Conservation (phyloP, 148 eudicot species). For the Heliosperma pusillum region DNA sequence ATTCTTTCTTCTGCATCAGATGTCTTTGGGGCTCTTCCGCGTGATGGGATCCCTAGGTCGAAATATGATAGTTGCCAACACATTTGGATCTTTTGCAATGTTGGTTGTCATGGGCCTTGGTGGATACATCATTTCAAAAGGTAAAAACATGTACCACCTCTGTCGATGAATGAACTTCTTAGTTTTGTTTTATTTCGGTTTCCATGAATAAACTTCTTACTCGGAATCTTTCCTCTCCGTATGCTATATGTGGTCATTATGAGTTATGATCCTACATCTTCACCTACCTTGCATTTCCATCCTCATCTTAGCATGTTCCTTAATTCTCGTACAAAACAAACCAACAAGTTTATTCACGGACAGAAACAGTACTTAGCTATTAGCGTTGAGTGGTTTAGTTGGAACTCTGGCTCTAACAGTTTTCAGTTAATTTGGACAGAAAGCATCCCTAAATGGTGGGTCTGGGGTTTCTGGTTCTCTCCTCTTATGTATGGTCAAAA, state of each 20-base stretch:
- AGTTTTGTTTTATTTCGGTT: too few relatives aligned
- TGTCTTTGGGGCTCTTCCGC: constrained; percentile 85
- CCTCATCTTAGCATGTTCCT: not conserved
- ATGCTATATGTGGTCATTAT: too few relatives aligned
- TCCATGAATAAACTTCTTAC: too few relatives aligned
- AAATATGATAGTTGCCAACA: constrained; percentile 94
- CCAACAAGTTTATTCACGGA: not conserved
- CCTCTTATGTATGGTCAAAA: constrained; percentile 94
- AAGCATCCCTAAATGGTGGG: constrained; percentile 86
- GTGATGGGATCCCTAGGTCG: constrained; percentile 96
- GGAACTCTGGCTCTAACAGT: constrained; percentile 9
- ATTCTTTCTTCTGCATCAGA: constrained; percentile 85
- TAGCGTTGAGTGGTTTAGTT: not conserved
- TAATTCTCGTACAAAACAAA: not conserved
- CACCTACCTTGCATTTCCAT: too few relatives aligned
- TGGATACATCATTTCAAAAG: constrained; percentile 87
- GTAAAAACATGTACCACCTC: constrained; percentile 27
- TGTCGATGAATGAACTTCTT: not conserved
- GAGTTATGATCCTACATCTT: too few relatives aligned
- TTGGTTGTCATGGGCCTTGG: constrained; percentile 99
- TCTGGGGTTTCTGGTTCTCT: constrained; percentile 98
- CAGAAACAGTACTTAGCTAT: not conserved
- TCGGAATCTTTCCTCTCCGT: too few relatives aligned
- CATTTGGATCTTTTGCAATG: constrained; percentile 99
- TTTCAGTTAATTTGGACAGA: constrained; percentile 40